Conservation (phyloP, 2,329 filamentous ascomycete species). For the Hymenoscyphus scutula region DNA sequence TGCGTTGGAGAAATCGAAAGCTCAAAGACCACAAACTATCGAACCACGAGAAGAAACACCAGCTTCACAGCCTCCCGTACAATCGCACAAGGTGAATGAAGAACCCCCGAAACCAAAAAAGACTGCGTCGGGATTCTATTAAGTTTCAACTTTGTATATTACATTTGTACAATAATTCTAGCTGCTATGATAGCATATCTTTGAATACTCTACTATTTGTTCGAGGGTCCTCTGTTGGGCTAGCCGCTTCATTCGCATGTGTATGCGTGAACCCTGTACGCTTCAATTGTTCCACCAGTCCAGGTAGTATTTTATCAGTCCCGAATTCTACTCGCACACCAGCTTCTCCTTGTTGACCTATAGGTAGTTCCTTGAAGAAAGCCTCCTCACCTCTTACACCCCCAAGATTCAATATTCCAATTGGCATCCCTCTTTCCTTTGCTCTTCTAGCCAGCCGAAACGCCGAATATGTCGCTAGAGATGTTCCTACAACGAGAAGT, state of each 20-base stretch:
- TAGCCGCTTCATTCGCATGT: slow-evolving; percentile 33
- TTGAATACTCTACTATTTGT: slow-evolving; percentile 47
- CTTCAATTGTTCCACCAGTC: slow-evolving; percentile 50
- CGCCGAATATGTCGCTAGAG: slow-evolving; percentile 90
- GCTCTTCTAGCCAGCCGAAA: slow-evolving; percentile 86
- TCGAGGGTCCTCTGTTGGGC: slow-evolving; percentile 21
- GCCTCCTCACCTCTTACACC: slow-evolving; percentile 76
- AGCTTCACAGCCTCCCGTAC: not conserved
- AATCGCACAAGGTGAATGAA: not conserved
- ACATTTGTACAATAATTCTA: slow-evolving; percentile 27
- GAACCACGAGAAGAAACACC: not conserved
- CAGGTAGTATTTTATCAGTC: slow-evolving; percentile 57
- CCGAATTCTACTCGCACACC: slow-evolving; percentile 57
- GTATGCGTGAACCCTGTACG: slow-evolving; percentile 28
- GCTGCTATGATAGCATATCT: slow-evolving; percentile 55
- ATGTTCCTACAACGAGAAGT: slow-evolving; percentile 81
- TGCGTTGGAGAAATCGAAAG: slow-evolving; percentile 38
- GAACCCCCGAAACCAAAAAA: slow-evolving; percentile 5
- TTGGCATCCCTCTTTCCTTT: slow-evolving; percentile 76
- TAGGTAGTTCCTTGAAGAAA: slow-evolving; percentile 60
- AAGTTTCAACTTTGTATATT: slow-evolving; percentile 23
- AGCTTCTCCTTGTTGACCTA: slow-evolving; percentile 48
- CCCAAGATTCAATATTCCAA: slow-evolving; percentile 86
- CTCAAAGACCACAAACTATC: slow-evolving; percentile 26
- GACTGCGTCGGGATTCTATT: slow-evolving; percentile 6